Evolutionary conservation across 2,329 filamentous ascomycete species (phyloP), one percentile per base, ranked within the genome.

Genomic region (Diaporthe ampelina): DNA sequence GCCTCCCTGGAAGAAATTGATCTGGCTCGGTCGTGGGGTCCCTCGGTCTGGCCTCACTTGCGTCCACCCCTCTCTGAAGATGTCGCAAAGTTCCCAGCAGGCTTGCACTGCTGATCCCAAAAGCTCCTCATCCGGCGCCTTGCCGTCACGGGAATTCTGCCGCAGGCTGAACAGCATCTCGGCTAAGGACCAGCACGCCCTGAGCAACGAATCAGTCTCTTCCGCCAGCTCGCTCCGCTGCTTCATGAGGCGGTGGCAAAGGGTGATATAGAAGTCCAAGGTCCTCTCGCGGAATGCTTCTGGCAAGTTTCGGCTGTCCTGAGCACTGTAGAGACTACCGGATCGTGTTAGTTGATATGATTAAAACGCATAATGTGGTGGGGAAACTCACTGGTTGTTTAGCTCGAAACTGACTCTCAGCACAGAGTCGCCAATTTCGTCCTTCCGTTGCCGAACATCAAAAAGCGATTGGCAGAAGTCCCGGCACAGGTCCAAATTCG

Each of bases 241-340:
- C 82, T 97, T 98, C 95, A 98, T 98, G n/a, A 98, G 85, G 52
- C 96, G 92, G 82, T 98, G 96, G 80, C 96, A 98, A 3, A 98
- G 83, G 0, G 96, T 97, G 78, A 98, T 93, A 80, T 98, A 98
- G 79, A 98, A 98, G 79, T 98, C 96, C 73, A 98, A 83, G 0
- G 96, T 98, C 74, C 95, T 89, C 83, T 98, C 95, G 70, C 93
- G 91, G 81, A 98, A 98, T 0, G 93, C 91, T 79, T 97, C 94
- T 0, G 95, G 96, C 5, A 98, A 86, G 72, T 90, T 92, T 43
- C 93, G 91, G 81, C 84, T 86, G 77, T 97, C 95, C 79, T 98
- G 95, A 0, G 95, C 95, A 80, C 96, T 98, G 85, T 96, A 98
- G 2, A 98, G 88, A 82, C 90, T 91, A 73, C 2, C 72, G 15